A percentile compares a stretch with the other conserved stretches of the same genome.
These are phyloP conservation scores for Ceratobasidium sp. DNA, from an alignment of 1,284 basidiomycete genomes.

Conservation along the genomic window DNA sequence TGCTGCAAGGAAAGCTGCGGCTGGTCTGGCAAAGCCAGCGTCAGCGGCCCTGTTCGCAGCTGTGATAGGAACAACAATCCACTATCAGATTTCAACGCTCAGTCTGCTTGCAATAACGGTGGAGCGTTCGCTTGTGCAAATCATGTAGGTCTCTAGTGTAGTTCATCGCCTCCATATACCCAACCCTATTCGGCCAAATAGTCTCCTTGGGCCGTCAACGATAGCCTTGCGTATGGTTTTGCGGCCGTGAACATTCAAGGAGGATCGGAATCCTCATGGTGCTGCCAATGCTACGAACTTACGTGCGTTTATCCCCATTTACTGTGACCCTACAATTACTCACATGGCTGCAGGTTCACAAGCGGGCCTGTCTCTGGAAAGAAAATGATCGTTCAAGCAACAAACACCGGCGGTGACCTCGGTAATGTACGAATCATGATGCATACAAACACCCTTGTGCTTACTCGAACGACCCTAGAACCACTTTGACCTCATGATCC, in stretches of 20 bases:
- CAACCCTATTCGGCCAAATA: neutral
- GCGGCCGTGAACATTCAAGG: conserved; percentile 41
- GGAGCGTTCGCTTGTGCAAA: conserved; percentile 39
- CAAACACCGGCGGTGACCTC: conserved; percentile 41
- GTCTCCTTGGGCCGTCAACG: conserved; percentile 39
- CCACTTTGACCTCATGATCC: conserved; percentile 42
- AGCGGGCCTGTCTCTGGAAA: conserved; percentile 40
- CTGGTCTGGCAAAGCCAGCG: conserved; percentile 41
- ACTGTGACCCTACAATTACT: neutral
- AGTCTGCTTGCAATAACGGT: conserved; percentile 38
- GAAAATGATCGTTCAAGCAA: conserved; percentile 39
- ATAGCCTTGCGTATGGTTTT: conserved; percentile 40
- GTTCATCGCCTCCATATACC: neutral
- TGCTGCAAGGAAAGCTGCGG: conserved; percentile 42
- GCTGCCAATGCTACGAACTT: conserved; percentile 42
- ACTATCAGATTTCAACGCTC: conserved; percentile 30
- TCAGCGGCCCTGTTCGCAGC: conserved; percentile 39
- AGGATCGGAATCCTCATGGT: conserved; percentile 39
- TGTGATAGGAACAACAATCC: conserved; percentile 41
- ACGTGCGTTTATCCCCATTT: conserved; percentile 20
- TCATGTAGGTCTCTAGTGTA: neutral
- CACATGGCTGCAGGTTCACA: conserved; percentile 35
- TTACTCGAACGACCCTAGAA: conserved; percentile 1
- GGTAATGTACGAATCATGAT: conserved; percentile 13
- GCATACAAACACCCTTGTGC: neutral